Base-by-base conservation (phyloP, 176 grass and related monocot genomes). In the Carex parvula region DNA sequence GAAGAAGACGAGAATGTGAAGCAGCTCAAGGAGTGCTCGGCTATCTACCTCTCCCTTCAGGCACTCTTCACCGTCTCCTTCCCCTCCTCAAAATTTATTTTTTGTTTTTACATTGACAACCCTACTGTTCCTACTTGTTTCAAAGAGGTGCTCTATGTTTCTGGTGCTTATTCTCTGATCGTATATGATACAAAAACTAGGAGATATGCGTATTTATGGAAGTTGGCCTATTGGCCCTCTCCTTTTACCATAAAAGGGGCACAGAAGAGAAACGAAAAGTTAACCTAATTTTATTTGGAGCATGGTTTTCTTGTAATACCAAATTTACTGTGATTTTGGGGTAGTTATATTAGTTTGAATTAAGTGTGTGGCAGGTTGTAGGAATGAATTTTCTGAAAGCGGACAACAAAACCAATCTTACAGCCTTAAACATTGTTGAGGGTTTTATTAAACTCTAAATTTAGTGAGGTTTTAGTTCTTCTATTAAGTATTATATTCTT, bases 1-100 rank as follows among this genome's bases (percentile, higher is more conserved):
- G 92, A 94, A 79, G 94, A 97, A 35, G 94, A 94, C 30, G 90
- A 92, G 54, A 97, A 21, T 82, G 94, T 97, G 65, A 97, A 92
- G 85, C 94, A 97, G 85, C 94, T 97, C 86, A 92, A 91, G 29
- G 92, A 97, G 82, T 97, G 92, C 70, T 89, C 94, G 20, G 39
- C 71, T 63, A 11, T 94, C 79, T 97, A 97, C 74, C 84, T 97
- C 37, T 88, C 94, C 21, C 89, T 97, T 39, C 92, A 97, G 92
- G 94, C 70, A 91, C 21, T 26, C 74, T 59, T 42, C 70, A 16
- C 37, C 18, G 17, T 10, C 37, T 24, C 30, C 68, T 10, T 10
- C 46, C 46, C 9, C 44, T 0, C 4, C 12, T 52, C 10, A 26
- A 64, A 64, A 1, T 29, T 30, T 69, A n/a, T 59, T 2, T 12